These are phyloP conservation scores for Pyrenochaeta sp. DNA, from an alignment of 2,329 filamentous ascomycete species.

Conservation along the genomic window DNA sequence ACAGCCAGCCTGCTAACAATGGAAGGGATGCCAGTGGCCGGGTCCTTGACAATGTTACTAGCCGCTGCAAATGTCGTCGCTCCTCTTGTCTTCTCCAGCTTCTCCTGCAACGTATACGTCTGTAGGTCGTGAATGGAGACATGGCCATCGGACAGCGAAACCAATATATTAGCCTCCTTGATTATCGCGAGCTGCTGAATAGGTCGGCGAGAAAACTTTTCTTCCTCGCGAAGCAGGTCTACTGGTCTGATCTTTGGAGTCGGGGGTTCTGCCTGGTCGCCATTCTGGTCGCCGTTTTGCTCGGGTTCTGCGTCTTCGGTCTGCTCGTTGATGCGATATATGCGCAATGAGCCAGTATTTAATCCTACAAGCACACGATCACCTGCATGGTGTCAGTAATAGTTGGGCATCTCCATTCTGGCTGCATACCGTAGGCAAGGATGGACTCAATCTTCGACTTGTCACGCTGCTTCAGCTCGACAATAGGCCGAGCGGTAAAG, in stretches of 20 bases:
- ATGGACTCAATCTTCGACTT: conserved; percentile 98
- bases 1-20: conserved; percentile 93
- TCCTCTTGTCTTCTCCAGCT: conserved; percentile 82
- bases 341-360: conserved; percentile 84
- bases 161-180: conserved; percentile 89
- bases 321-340: conserved; percentile 87
- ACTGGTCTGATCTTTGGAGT: conserved; percentile 61
- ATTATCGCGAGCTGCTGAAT: conserved; percentile 95
- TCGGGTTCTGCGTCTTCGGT: conserved; percentile 52
- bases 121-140: conserved; percentile 90
- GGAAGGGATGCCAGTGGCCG: conserved; percentile 84
- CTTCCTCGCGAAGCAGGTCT: conserved; percentile 87
- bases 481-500: conserved; percentile 93
- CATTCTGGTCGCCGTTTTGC: conserved; percentile 36
- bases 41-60: conserved; percentile 92
- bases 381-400: conserved; percentile 60
- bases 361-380: conserved; percentile 92
- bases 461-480: conserved; percentile 95
- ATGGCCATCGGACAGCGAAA: conserved; percentile 89
- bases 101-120: conserved; percentile 82
- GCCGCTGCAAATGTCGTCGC: conserved; percentile 91
- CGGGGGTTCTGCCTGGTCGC: conserved; percentile 53
- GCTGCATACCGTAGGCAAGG: conserved; percentile 76
- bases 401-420: no score
- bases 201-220: conserved; percentile 89